phyloP scores from a whole-genome alignment of 345 rosid species.

The Populus alba region DNA sequence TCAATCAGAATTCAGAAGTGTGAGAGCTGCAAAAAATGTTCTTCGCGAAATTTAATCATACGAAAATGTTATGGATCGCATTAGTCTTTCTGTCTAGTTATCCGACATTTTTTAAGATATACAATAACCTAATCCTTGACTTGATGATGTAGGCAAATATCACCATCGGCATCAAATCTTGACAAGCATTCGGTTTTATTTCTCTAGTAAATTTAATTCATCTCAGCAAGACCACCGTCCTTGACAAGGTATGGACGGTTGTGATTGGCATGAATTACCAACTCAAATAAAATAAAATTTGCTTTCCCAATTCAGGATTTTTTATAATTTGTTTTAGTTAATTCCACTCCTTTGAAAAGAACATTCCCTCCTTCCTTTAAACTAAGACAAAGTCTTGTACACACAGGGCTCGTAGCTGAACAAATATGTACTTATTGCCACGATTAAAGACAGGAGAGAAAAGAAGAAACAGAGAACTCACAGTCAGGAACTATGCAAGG shows the following conservation, averaged over 20 bases:
- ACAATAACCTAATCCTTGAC: background rate
- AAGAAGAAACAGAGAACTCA: slow-evolving; percentile 30
- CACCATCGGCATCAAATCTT: background rate
- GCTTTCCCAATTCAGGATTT: background rate
- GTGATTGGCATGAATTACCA: background rate
- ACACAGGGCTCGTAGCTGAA: background rate
- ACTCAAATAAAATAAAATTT: background rate
- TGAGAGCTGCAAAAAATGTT: background rate
- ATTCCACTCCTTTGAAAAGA: background rate
- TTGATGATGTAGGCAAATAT: background rate
- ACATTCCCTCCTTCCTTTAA: background rate
- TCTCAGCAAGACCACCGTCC: background rate
- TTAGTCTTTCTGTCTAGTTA: background rate
- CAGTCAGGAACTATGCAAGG: slow-evolving; percentile 86
- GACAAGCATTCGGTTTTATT: background rate
- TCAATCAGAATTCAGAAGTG: background rate
- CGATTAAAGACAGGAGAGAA: background rate
- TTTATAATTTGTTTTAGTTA: no score
- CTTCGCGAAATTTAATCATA: background rate
- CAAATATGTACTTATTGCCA: background rate
- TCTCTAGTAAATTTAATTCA: background rate
- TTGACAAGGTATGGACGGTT: background rate
- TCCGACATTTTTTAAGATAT: background rate
- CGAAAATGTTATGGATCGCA: background rate
- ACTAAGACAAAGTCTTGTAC: background rate